Base-by-base conservation (phyloP, 345 rosid species). In the Ceriops decandra region DNA sequence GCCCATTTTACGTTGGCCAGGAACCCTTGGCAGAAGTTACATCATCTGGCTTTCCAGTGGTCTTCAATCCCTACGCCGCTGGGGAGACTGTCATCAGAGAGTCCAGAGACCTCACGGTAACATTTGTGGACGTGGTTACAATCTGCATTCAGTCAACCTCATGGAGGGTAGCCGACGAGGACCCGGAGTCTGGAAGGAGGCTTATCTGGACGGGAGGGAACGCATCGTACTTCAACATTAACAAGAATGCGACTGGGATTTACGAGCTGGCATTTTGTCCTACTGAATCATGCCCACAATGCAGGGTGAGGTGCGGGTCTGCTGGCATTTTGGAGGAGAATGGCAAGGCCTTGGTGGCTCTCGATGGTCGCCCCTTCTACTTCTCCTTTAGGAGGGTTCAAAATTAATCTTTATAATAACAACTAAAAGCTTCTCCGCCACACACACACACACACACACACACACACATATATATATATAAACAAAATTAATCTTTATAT, bases 1-100 rank as follows among this genome's bases (percentile, higher is more conserved):
- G 59, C 59, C 59, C 59, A 21, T 15, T 56, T 17, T 56, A 56
- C 59, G 59, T 56, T 22, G 59, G 31, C 28, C 59, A 56, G 28
- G 7, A 56, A 56, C 59, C 59, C 28, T 27, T 56, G 59, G 59
- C 59, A 56, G 19, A 56, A 56, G 17, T 56, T 11, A 15, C 16
- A 8, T 24, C 30, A 16, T 5, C 3, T 9, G 59, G 59, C 59
- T 21, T 1, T 56, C 28, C 59, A 5, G 59, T 24, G 31, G 16
- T 10, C 26, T 56, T 56, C 16, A n/a, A 4, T 6, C 59, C 59
- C 26, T 56, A 56, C 31, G 59, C 59, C 28, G 30, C 59, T 8
- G 59, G 31, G 17, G 59, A 56, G 31, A 56, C 30, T 5, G 7
- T 56, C 22, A 56, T 56, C 59, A 56, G 59, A n/a, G 31, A 56